Evolutionary conservation across 257 asterid species (phyloP).

Genomic region (Solanum acaule): DNA sequence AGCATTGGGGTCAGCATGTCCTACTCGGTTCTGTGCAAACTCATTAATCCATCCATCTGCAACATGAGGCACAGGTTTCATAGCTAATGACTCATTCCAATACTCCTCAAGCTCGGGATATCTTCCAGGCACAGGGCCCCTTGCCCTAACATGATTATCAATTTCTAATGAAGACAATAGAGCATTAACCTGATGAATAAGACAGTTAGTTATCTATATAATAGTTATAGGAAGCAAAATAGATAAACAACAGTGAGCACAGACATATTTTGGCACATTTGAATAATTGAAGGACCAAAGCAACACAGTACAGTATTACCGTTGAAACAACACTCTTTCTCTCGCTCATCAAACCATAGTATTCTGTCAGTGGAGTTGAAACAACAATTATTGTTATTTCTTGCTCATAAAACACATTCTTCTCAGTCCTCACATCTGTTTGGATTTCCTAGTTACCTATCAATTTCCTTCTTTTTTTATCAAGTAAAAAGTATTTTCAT

Average conservation of each 20-base stretch:
- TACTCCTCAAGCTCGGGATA: conserved; percentile 76
- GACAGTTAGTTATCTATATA: background rate
- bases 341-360: background rate
- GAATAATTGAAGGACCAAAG: background rate
- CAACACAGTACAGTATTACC: background rate
- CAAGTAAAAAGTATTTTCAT: background rate
- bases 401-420: background rate
- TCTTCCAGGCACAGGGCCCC: conserved; percentile 71
- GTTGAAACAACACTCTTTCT: background rate
- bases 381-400: background rate
- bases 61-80: conserved; percentile 52
- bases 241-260: background rate
- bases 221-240: background rate
- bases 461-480: background rate
- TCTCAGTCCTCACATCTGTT: background rate
- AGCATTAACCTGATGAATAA: conserved; percentile 69
- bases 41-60: conserved; percentile 87
- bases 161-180: conserved; percentile 85
- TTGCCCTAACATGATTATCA: conserved; percentile 59
- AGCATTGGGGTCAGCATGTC: conserved; percentile 58
- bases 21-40: conserved; percentile 46
- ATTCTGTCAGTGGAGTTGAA: background rate
- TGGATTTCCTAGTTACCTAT: background rate
- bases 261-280: background rate
- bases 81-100: conserved; percentile 86